Percentiles rank a stretch among this genome's conserved stretches.
phyloP scores from a whole-genome alignment of 169 alveolate species.

The Eimeria nieschulzi region DNA sequence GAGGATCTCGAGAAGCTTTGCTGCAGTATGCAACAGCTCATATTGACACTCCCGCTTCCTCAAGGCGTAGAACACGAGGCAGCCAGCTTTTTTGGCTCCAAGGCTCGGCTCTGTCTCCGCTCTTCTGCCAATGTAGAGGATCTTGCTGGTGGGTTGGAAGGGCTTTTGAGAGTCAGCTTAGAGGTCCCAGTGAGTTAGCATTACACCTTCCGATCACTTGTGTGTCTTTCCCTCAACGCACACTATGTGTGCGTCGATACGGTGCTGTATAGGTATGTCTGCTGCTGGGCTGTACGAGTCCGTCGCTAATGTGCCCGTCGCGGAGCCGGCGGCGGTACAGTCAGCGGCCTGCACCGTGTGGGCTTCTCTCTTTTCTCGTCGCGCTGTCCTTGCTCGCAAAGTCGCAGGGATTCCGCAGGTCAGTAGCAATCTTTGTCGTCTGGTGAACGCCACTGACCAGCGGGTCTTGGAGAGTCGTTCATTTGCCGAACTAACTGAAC shows the following conservation, averaged over 20 bases:
- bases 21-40: constrained; percentile 21
- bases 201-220: too few relatives aligned
- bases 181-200: too few relatives aligned
- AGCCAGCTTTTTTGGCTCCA: constrained; percentile 14
- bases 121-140: constrained; percentile 70
- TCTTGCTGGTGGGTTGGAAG: constrained; percentile 1
- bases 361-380: constrained; percentile 57
- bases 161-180: background rate
- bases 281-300: constrained; percentile 74
- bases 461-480: too few relatives aligned
- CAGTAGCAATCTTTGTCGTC: too few relatives aligned
- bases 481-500: too few relatives aligned
- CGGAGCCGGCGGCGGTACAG: constrained; percentile 30
- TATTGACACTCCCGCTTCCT: constrained; percentile 23
- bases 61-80: constrained; percentile 2
- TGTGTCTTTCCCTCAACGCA: too few relatives aligned
- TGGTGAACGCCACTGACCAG: too few relatives aligned
- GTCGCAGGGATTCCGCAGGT: constrained; percentile 54
- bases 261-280: constrained; percentile 1
- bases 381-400: constrained; percentile 49
- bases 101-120: constrained; percentile 55
- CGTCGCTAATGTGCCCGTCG: constrained; percentile 52
- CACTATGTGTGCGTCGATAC: too few relatives aligned
- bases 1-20: constrained; percentile 4
- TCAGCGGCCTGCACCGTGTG: constrained; percentile 60